These are phyloP conservation scores for Setaria viridis DNA, from an alignment of 202 grass and related monocot genomes.

Conservation along the genomic window DNA sequence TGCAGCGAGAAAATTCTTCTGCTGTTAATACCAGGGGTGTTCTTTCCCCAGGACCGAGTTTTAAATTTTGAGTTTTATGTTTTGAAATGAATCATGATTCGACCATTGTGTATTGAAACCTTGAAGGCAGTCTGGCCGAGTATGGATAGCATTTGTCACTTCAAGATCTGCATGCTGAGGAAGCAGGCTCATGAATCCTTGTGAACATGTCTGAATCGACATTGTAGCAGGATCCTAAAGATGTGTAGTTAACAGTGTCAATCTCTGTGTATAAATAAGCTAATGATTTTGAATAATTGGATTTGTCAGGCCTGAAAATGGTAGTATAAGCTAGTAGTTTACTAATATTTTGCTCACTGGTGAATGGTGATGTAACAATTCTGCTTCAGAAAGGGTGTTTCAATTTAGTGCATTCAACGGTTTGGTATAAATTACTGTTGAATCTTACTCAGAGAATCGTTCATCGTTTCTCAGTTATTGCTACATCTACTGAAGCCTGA, in stretches of 20 bases:
- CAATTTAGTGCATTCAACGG: background rate
- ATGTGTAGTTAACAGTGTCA: background rate
- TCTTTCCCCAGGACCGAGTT: too few relatives aligned
- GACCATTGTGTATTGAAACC: background rate
- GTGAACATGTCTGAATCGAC: background rate
- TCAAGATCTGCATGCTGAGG: background rate
- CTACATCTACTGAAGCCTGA: background rate
- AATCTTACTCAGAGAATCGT: background rate
- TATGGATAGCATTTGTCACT: background rate
- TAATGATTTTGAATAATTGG: background rate
- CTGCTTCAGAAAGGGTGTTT: background rate
- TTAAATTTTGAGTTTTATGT: too few relatives aligned
- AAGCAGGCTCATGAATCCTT: background rate
- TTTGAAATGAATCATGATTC: background rate
- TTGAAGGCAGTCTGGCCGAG: background rate
- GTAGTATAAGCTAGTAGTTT: background rate
- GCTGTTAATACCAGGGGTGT: too few relatives aligned
- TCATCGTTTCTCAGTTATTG: background rate
- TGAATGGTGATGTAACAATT: background rate
- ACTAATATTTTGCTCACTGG: conserved; percentile 27
- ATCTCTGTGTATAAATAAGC: background rate
- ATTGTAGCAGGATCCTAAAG: background rate
- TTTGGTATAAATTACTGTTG: background rate
- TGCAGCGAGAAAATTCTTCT: too few relatives aligned
- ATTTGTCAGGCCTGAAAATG: background rate